Evolutionary conservation across 805 yeast genomes (phyloP).

Genomic region (Kuraishia floccosa): DNA sequence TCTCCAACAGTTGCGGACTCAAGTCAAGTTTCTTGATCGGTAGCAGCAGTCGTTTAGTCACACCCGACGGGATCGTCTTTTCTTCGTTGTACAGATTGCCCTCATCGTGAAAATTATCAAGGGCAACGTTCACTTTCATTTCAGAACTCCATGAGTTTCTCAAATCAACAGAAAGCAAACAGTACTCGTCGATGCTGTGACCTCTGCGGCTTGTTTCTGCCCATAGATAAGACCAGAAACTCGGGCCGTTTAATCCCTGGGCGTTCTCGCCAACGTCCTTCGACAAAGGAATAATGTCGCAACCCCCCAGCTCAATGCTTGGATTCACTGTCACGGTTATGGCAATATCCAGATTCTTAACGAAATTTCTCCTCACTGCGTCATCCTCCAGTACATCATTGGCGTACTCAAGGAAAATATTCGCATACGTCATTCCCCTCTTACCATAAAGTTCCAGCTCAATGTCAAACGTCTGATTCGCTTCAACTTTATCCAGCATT

Average conservation of each 20-base stretch:
- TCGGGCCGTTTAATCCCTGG: no score
- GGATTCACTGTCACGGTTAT: constrained; percentile 60
- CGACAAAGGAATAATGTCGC: constrained; percentile 57
- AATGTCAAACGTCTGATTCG: constrained; percentile 26
- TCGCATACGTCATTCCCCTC: constrained; percentile 58
- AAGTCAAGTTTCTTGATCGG: constrained; percentile 52
- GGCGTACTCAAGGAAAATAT: constrained; percentile 56
- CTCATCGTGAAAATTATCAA: background rate
- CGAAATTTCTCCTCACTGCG: constrained; percentile 19
- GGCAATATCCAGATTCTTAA: constrained; percentile 56
- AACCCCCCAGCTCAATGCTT: constrained; percentile 62
- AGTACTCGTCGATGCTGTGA: constrained; percentile 37
- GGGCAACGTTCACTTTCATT: constrained; percentile 15
- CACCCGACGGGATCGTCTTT: constrained; percentile 2
- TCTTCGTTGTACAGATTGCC: constrained; percentile 1
- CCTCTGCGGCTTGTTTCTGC: constrained; percentile 12
- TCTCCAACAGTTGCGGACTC: constrained; percentile 26
- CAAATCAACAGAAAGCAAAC: constrained; percentile 61
- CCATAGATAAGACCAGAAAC: no score
- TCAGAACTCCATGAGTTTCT: constrained; percentile 72
- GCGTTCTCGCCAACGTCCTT: constrained; percentile 7
- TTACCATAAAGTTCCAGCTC: constrained; percentile 59
- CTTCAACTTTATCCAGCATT: constrained; percentile 26
- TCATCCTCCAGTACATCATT: constrained; percentile 13
- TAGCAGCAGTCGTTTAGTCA: constrained; percentile 41